A percentile compares a stretch with the other conserved stretches of the same genome.
phyloP scores from a whole-genome alignment of 1,139 yeast species.

The Protomyces arabidopsidicola region DNA sequence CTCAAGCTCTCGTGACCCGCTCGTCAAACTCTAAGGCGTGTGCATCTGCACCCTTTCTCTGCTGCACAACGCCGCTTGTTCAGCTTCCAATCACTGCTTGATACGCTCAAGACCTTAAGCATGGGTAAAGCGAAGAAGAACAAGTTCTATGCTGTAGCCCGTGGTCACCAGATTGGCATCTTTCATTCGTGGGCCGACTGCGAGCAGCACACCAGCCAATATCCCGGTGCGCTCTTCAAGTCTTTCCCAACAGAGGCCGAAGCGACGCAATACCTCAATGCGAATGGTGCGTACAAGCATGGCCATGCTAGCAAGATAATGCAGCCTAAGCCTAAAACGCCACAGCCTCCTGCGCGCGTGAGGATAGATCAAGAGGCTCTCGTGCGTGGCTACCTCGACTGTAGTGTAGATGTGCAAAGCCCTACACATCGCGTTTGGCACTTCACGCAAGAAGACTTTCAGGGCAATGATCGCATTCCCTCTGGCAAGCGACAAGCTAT shows the following conservation, averaged over 20 bases:
- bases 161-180: background rate
- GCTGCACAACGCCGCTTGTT: no score
- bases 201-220: background rate
- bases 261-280: background rate
- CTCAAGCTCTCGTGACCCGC: no score
- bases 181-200: conserved; percentile 3
- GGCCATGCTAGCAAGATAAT: no score
- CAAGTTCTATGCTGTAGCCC: conserved; percentile 32
- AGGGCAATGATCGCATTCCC: background rate
- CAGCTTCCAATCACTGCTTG: no score
- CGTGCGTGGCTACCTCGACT: no score
- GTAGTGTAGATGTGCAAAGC: background rate
- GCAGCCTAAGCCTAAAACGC: no score
- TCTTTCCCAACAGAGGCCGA: conserved; percentile 10
- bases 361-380: no score
- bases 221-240: conserved; percentile 14
- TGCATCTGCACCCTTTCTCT: no score
- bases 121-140: background rate
- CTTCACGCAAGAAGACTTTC: background rate
- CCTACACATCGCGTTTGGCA: background rate
- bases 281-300: background rate
- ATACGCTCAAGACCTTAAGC: no score
- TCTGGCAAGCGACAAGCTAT: background rate
- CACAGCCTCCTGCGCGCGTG: no score
- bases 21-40: no score